Evolutionary conservation across 2,329 filamentous ascomycete genomes (phyloP).

Genomic region (Ilyonectria robusta): DNA sequence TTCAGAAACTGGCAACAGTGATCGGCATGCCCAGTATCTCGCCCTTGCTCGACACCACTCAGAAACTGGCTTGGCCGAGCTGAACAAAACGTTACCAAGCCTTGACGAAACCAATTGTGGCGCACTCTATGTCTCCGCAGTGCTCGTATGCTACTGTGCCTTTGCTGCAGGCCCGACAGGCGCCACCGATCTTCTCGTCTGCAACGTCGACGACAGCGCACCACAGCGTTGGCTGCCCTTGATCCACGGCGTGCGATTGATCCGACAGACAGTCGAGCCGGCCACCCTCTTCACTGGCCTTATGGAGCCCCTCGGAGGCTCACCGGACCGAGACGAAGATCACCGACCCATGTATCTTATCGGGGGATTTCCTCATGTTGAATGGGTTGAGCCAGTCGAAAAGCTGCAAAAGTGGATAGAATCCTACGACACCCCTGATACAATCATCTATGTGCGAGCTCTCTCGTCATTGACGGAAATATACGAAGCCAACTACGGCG

Average conservation of each 20-base stretch:
- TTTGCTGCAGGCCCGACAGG: conserved; percentile 50
- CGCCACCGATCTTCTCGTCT: conserved; percentile 48
- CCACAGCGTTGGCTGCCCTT: conserved; percentile 45
- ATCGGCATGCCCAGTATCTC: conserved; percentile 36
- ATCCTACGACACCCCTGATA: conserved; percentile 44
- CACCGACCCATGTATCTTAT: conserved; percentile 40
- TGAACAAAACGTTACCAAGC: conserved; percentile 43
- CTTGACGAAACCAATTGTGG: conserved; percentile 48
- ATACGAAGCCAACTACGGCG: conserved; percentile 47
- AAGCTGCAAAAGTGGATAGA: conserved; percentile 41
- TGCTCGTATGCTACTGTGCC: conserved; percentile 49
- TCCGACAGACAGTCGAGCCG: conserved; percentile 45
- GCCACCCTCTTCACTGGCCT: conserved; percentile 48
- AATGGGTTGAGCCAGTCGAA: conserved; percentile 43
- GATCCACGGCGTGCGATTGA: conserved; percentile 46
- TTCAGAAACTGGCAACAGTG: conserved; percentile 37
- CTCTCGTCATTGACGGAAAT: conserved; percentile 42
- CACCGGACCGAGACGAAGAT: conserved; percentile 34
- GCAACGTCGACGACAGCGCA: conserved; percentile 40
- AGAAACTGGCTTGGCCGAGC: conserved; percentile 44
- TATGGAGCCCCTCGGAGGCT: conserved; percentile 42
- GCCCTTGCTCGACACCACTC: conserved; percentile 45
- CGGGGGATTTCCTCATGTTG: conserved; percentile 39
- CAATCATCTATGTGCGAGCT: conserved; percentile 43
- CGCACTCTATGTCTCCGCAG: conserved; percentile 48